Conservation (phyloP, 495 filamentous ascomycete species). For the Hyaloscypha hepaticicola region DNA sequence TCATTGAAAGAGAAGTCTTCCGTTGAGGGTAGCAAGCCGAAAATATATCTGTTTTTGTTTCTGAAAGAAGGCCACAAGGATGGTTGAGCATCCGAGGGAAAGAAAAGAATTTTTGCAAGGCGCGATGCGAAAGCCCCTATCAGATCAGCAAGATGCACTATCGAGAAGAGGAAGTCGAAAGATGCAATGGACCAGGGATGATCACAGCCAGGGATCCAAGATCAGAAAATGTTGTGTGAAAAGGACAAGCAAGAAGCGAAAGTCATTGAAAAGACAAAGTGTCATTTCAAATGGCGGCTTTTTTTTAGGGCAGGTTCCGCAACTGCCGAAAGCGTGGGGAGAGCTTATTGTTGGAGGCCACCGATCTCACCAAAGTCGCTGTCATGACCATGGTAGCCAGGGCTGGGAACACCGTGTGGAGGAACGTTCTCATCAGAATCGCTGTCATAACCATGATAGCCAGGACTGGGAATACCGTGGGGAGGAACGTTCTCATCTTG, state of each 20-base stretch:
- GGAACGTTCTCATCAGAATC: no score
- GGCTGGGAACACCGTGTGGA: neutral
- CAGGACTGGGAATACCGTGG: no score
- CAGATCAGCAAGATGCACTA: slow-evolving; percentile 7
- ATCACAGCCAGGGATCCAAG: slow-evolving; percentile 16
- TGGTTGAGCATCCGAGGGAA: slow-evolving; percentile 3
- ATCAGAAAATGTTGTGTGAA: slow-evolving; percentile 6
- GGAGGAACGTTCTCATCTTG: no score
- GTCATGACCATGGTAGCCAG: neutral
- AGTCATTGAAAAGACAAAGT: slow-evolving; percentile 4
- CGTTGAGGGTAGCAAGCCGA: neutral
- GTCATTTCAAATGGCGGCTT: slow-evolving; percentile 13
- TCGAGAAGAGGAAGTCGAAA: slow-evolving; percentile 4
- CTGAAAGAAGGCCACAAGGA: neutral
- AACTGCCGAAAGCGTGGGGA: neutral
- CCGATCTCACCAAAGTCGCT: neutral
- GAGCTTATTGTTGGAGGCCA: neutral
- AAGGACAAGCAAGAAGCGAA: slow-evolving; percentile 16
- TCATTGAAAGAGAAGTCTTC: neutral
- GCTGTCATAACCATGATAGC: no score
- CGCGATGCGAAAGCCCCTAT: neutral
- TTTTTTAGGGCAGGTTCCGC: slow-evolving; percentile 15
- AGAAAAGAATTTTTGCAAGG: slow-evolving; percentile 16
- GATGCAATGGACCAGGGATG: neutral
- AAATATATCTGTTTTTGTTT: neutral